Conservation (phyloP, 345 rosid species). For the Citrus medica region DNA sequence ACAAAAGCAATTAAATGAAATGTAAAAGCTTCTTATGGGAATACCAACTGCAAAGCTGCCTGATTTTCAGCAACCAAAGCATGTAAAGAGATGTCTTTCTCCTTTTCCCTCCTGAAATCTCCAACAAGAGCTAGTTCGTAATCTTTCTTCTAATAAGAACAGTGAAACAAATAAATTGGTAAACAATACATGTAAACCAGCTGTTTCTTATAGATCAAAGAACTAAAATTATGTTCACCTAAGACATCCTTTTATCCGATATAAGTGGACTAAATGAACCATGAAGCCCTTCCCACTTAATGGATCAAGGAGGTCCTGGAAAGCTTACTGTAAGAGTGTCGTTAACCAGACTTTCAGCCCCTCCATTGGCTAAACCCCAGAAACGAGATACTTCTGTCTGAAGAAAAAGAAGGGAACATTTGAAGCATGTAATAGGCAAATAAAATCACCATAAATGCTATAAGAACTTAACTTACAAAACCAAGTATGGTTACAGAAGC, state of each 20-base stretch:
- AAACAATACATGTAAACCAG: background rate
- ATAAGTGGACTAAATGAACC: slow-evolving; percentile 77
- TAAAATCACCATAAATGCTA: background rate
- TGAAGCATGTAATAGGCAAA: slow-evolving; percentile 9
- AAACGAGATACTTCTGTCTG: slow-evolving; percentile 85
- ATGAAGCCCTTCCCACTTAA: slow-evolving; percentile 70
- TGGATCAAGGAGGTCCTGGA: slow-evolving; percentile 68
- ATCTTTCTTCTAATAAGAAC: slow-evolving; percentile 56
- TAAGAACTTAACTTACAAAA: background rate
- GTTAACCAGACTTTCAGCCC: slow-evolving; percentile 49
- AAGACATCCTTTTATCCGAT: slow-evolving; percentile 50
- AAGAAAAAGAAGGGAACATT: slow-evolving; percentile 2
- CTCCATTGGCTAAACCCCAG: slow-evolving; percentile 46
- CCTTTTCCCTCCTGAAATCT: slow-evolving; percentile 82
- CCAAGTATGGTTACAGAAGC: background rate
- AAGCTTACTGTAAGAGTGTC: slow-evolving; percentile 31
- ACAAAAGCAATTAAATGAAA: background rate
- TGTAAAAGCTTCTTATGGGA: background rate
- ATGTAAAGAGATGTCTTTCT: slow-evolving; percentile 67
- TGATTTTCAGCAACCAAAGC: slow-evolving; percentile 74
- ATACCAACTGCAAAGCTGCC: slow-evolving; percentile 79
- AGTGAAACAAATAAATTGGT: slow-evolving; percentile 2
- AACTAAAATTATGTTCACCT: slow-evolving; percentile 32
- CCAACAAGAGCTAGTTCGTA: slow-evolving; percentile 82
- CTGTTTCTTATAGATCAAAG: background rate